Conservation (phyloP, 192 early-diverging fungal species). For the Geosiphon pyriformis region DNA sequence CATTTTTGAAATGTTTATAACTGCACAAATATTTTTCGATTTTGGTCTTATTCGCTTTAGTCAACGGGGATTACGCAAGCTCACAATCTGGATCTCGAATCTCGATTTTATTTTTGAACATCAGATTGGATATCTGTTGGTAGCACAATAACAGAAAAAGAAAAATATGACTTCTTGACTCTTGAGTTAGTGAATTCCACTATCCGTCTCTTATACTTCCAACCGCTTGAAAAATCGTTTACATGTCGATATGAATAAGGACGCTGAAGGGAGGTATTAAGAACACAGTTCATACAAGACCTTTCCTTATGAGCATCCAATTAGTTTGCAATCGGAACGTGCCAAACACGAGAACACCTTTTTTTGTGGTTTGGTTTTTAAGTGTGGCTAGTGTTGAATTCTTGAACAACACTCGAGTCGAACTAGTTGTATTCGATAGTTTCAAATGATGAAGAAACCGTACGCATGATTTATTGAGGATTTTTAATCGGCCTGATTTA, state of each 20-base stretch:
- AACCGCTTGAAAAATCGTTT: background rate
- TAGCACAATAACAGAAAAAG: no score
- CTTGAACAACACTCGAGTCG: background rate
- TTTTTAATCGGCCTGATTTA: background rate
- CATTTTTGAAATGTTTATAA: conserved; percentile 38
- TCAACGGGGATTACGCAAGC: background rate
- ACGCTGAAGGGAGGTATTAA: background rate
- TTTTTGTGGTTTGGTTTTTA: background rate
- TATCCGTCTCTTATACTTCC: background rate
- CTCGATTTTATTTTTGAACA: background rate
- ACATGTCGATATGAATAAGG: background rate
- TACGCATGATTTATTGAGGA: background rate
- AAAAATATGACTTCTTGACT: no score
- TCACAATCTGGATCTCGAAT: background rate
- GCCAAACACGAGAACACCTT: no score
- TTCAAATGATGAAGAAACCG: background rate
- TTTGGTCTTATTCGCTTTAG: background rate
- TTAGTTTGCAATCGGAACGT: background rate
- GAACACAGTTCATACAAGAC: background rate
- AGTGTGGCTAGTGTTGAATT: background rate
- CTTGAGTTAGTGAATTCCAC: background rate
- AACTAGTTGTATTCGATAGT: background rate
- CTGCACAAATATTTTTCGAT: no score
- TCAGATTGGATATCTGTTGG: background rate
- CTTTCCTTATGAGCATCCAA: background rate